Evolutionary conservation across 2,329 filamentous ascomycete species (phyloP), one percentile per base, ranked within the genome.

Genomic region (Pseudogymnoascus sp.): DNA sequence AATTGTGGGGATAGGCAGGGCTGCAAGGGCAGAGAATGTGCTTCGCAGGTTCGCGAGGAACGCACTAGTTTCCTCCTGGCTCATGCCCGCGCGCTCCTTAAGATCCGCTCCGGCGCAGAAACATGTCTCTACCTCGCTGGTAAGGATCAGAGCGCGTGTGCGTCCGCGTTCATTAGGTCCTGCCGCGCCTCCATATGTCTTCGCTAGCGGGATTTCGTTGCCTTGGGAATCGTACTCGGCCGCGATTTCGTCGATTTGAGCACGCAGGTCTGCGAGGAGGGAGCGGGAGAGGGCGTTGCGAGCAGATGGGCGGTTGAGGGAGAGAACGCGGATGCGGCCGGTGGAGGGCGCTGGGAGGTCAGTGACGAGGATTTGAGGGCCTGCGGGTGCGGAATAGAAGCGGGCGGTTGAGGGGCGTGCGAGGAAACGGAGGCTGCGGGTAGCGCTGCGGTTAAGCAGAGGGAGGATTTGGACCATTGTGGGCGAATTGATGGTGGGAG

Each of bases 31-130:
- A 42, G 84, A 79, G 72, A 99, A 87, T 59, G 93, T 95, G 60
- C 76, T 77, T 69, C 93, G 88, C 61, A 99, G 87, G 71, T 83
- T 82, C 50, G 81, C 72, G 35, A 99, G 85, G 79, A 99, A 99
- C 25, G 84, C 80, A 38, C 83, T 79, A 2, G 91, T 96, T 92
- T 97, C 89, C 69, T 91, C 84, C 65, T 81, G 82, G 0, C 84
- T 87, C 76, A 97, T 94, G 3, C 81, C 84, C 64, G 83, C 82
- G 28, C 93, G 80, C 79, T 97, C 93, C 74, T 97, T 97, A 70
- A 99, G 77, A 73, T 99, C 94, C 3, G 94, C 94, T 38, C 94
- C 94, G 0, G 94, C 91, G 75, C 94, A 99, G 75, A 99, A 99
- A 70, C 87, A 89, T 23, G 84, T 81, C 69, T 97, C 91, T n/a